Conservation (phyloP, 345 rosid species). For the Acer campestre region DNA sequence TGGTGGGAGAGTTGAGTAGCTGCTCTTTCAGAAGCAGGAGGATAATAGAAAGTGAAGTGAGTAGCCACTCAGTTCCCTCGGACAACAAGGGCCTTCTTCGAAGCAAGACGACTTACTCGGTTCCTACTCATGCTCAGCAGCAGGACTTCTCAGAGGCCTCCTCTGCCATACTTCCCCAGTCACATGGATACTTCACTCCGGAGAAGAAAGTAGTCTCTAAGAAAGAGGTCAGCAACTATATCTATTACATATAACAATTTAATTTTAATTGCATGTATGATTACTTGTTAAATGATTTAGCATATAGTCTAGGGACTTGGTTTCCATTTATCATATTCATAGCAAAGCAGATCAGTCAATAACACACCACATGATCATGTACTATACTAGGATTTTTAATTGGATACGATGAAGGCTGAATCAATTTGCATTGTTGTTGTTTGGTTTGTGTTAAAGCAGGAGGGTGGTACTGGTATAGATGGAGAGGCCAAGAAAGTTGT, state of each 20-base stretch:
- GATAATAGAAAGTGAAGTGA: constrained; percentile 30
- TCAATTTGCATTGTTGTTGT: constrained; percentile 4
- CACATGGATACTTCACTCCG: constrained; percentile 6
- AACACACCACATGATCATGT: too few species aligned
- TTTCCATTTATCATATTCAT: too few species aligned
- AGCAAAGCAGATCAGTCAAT: too few species aligned
- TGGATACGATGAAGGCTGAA: not conserved
- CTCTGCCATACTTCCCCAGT: constrained; percentile 14
- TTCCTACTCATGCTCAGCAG: constrained; percentile 14
- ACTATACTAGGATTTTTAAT: not conserved
- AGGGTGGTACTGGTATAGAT: constrained; percentile 6
- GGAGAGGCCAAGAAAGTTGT: constrained; percentile 22
- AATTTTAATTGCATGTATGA: not conserved
- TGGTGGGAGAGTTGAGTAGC: constrained; percentile 36
- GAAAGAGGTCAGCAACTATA: constrained; percentile 20
- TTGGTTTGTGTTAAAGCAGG: constrained; percentile 30
- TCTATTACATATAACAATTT: not conserved
- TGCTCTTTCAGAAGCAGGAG: constrained; percentile 26
- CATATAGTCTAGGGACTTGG: too few species aligned
- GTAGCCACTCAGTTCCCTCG: constrained; percentile 27
- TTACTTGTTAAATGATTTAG: too few species aligned
- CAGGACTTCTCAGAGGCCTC: constrained; percentile 21
- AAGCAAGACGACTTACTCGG: constrained; percentile 19
- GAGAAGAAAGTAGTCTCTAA: constrained; percentile 20
- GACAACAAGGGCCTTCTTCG: constrained; percentile 26